Evolutionary conservation across 106 monocot genomes (phyloP), one percentile per base, ranked within the genome.

Genomic region (Dendrobium nobile): DNA sequence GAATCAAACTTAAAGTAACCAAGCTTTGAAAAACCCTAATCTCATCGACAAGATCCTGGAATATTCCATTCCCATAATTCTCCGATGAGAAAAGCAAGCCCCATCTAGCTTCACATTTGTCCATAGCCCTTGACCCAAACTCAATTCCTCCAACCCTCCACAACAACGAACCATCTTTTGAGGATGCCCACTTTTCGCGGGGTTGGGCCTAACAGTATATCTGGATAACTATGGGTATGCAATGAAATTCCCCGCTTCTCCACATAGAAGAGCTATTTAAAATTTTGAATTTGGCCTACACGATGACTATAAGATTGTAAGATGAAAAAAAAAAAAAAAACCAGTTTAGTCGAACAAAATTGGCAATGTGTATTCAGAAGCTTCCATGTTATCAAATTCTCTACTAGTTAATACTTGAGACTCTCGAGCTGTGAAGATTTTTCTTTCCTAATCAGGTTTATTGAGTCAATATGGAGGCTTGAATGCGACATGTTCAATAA

Each of bases 91-190:
- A 88, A 96, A 47, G 96, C 96, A 16, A 85, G n/a, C n/a, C n/a
- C 81, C 89, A 91, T 91, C 78, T 96, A n/a, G 96, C 86, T 83
- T 93, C 75, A 91, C 96, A 82, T 96, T 96, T 65, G 96, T 96
- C 96, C 96, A 96, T 1, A 96, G 72, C 42, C 96, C 96, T 47
- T 96, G 95, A 48, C 95, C 95, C 72, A n/a, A 96, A 55, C 75
- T 96, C 93, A 68, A 96, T 85, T 11, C 96, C 96, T 80, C 96
- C 96, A 75, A 96, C n/a, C 91, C 80, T 96, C 96, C 28, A 96
- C 89, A 80, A 91, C 80, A 77, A 96, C 76, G 96, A 96, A 4
- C 88, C 91, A 84, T 96, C 93, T n/a, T 81, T 78, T 84, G 55
- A 96, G 85, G 78, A 96, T 85, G 10, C 89, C 87, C 13, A 96